phyloP scores from a whole-genome alignment of 2,329 filamentous ascomycete genomes.

The Pseudocercospora vitis region DNA sequence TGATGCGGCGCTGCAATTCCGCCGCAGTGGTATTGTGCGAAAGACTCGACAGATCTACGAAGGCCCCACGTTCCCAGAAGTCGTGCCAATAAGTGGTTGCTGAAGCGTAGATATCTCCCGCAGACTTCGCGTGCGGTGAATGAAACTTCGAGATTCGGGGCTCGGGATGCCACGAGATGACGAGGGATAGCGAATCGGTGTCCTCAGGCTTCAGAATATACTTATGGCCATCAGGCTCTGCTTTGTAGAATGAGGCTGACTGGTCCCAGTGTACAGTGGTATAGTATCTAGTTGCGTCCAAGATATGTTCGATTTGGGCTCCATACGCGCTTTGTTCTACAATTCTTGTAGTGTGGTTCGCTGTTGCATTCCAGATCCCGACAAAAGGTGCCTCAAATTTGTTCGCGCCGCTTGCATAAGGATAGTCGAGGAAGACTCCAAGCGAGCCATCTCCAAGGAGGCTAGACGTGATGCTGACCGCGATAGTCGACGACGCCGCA shows the following conservation, averaged over 20 bases:
- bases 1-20: background rate
- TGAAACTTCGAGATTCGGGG: no score
- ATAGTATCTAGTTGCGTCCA: background rate
- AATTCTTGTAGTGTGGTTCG: background rate
- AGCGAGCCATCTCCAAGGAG: background rate
- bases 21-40: background rate
- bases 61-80: background rate
- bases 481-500: background rate
- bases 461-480: background rate
- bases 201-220: background rate
- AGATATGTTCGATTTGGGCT: background rate
- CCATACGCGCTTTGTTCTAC: background rate
- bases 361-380: background rate
- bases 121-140: background rate
- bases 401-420: background rate
- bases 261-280: background rate
- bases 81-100: background rate
- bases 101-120: background rate
- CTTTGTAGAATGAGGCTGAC: background rate
- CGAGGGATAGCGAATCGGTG: background rate
- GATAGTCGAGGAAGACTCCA: background rate
- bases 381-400: background rate
- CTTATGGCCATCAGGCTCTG: background rate
- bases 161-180: background rate
- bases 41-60: background rate